These are phyloP conservation scores for Kwoniella newhampshirensis DNA, from an alignment of 768 basidiomycete species.

Conservation along the genomic window DNA sequence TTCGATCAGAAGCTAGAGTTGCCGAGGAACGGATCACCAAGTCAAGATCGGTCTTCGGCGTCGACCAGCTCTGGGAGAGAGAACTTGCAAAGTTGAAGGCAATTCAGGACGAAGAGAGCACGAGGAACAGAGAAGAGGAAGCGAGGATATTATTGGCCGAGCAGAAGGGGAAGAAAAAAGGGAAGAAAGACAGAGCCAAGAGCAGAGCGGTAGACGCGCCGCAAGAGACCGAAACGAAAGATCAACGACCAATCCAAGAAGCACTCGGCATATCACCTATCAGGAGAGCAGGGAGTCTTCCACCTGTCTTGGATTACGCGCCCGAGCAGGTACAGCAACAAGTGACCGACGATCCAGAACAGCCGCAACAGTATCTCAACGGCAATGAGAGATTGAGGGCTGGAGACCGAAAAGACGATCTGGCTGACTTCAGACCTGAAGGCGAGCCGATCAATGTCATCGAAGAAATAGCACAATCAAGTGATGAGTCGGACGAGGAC, in stretches of 20 bases:
- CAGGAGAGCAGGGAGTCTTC: constrained; percentile 11
- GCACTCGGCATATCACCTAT: constrained; percentile 21
- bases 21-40: constrained; percentile 49
- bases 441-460: too few relatives aligned
- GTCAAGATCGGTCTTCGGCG: constrained; percentile 83
- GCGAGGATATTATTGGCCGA: constrained; percentile 51
- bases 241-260: constrained; percentile 2
- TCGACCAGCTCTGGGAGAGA: constrained; percentile 87
- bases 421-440: too few relatives aligned
- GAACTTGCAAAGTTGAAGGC: constrained; percentile 77
- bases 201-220: constrained; percentile 18
- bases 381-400: too few relatives aligned
- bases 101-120: constrained; percentile 66
- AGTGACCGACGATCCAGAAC: neutral
- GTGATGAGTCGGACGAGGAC: constrained; percentile 31
- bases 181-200: constrained; percentile 26
- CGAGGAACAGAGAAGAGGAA: constrained; percentile 58
- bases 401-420: too few relatives aligned
- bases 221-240: neutral
- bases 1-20: neutral
- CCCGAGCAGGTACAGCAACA: constrained; percentile 14
- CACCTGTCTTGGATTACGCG: constrained; percentile 17
- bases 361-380: constrained; percentile 2
- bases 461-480: constrained; percentile 12
- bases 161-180: constrained; percentile 53